These are phyloP conservation scores for Canavalia gladiata DNA, from an alignment of 306 rosid species.

Conservation along the genomic window DNA sequence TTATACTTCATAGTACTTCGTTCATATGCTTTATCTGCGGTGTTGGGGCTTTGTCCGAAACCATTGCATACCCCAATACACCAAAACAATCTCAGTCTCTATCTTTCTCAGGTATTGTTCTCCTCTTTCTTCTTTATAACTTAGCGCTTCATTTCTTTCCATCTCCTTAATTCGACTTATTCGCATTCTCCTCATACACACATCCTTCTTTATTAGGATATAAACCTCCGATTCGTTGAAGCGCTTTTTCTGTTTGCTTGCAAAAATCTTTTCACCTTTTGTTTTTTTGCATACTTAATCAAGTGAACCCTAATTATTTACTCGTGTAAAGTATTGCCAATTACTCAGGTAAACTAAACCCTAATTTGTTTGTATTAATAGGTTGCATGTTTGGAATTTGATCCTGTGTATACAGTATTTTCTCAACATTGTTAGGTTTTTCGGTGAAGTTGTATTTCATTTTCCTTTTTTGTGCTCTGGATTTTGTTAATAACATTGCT, in stretches of 20 bases:
- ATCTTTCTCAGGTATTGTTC: constrained; percentile 10
- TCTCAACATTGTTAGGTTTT: background rate
- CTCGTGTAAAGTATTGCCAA: background rate
- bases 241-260: background rate
- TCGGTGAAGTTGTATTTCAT: background rate
- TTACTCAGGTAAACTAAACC: background rate
- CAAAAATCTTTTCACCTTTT: constrained; percentile 2
- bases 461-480: background rate
- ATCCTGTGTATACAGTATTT: background rate
- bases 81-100: background rate
- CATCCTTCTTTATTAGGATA: background rate
- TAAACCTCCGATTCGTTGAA: background rate
- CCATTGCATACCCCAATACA: background rate
- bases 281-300: too few species aligned
- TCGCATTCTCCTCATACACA: background rate
- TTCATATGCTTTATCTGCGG: too few species aligned
- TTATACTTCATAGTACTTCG: too few species aligned
- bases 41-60: background rate
- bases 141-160: background rate
- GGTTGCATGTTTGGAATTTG: constrained; percentile 10
- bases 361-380: background rate
- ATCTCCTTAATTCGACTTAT: background rate
- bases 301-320: background rate
- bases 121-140: background rate
- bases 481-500: background rate